Evolutionary conservation across 352 stramenopile species (phyloP).

Genomic region (Discostella stelligera): DNA sequence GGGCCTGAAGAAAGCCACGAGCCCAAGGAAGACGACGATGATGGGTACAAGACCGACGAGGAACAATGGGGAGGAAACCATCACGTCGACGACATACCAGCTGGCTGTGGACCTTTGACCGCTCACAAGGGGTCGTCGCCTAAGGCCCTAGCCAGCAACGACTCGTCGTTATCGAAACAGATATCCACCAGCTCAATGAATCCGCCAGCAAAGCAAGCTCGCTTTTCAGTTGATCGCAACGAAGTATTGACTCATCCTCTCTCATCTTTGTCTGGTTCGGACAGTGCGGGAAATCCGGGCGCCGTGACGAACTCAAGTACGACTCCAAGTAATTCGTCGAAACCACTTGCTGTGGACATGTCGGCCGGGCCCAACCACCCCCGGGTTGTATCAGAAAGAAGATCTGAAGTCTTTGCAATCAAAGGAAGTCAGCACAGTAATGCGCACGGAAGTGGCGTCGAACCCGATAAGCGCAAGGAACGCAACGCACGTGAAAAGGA

Average conservation of each 20-base stretch:
- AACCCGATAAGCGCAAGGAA: conserved; percentile 57
- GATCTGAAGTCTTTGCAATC: background rate
- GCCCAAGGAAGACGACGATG: conserved; percentile 9
- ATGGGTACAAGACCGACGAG: conserved; percentile 41
- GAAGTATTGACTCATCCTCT: background rate
- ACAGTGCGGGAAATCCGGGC: conserved; percentile 7
- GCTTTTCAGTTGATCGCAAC: conserved; percentile 29
- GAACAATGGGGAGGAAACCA: conserved; percentile 31
- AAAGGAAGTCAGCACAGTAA: background rate
- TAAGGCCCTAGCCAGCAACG: background rate
- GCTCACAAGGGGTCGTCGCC: conserved; percentile 6
- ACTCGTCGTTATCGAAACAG: conserved; percentile 12
- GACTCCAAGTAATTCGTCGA: background rate
- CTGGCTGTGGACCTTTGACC: conserved; percentile 1
- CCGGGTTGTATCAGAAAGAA: background rate
- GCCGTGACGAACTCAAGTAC: background rate
- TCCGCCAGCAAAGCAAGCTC: conserved; percentile 33
- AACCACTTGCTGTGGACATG: background rate
- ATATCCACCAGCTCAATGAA: conserved; percentile 3
- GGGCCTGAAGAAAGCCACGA: conserved; percentile 9
- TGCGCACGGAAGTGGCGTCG: background rate
- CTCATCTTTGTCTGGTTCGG: conserved; percentile 18
- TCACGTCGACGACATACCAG: background rate
- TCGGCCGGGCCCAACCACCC: background rate
- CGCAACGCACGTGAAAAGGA: conserved; percentile 80